Base-by-base conservation (phyloP, 2,329 filamentous ascomycete genomes). In the Fusarium mundagurra region DNA sequence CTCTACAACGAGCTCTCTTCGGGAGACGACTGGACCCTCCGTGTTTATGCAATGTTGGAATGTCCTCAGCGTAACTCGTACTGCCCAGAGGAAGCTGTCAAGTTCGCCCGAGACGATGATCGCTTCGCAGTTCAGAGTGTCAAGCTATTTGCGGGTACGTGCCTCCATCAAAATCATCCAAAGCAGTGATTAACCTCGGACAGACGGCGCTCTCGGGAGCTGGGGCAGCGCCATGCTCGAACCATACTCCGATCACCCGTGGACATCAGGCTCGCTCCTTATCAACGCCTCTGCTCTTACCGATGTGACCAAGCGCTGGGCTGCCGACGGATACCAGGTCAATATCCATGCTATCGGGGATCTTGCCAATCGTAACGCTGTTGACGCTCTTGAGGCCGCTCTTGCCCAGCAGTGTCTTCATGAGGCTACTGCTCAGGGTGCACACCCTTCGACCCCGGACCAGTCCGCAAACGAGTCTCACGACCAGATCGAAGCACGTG, bases 281-380 rank as follows among this genome's bases (percentile, higher is more conserved):
- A 88, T 93, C 61, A 92, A 92, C 78, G 87, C 88, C n/a, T 88
- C 87, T 0, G 86, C 87, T 8, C 83, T 93, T 60, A 86, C 85
- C 2, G 79, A 83, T 11, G 82, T 92, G 16, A 85, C 91, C 6
- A 82, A 81, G 17, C 80, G 87, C 34, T 94, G 92, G 92, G 87
- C 90, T 22, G 81, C 81, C 5, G 85, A 85, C 41, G 90, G 89
- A 18, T 93, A 87, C 76, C 92, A 93, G 78, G 91, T 93, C 64
- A 92, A 92, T 77, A 92, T 93, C 68, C 92, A 93, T 80, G 92
- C 91, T 54, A 93, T 93, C 66, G 92, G 92, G 14, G 92, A 94
- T 80, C 84, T 89, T 9, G 92, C 92, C 22, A 93, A 92, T 78
- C 87, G 91, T 33, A 84, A 89, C 38, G 90, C 90, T 64, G 82